Conservation (phyloP, 2,329 filamentous ascomycete genomes). For the Xylariomycetidae sp. region DNA sequence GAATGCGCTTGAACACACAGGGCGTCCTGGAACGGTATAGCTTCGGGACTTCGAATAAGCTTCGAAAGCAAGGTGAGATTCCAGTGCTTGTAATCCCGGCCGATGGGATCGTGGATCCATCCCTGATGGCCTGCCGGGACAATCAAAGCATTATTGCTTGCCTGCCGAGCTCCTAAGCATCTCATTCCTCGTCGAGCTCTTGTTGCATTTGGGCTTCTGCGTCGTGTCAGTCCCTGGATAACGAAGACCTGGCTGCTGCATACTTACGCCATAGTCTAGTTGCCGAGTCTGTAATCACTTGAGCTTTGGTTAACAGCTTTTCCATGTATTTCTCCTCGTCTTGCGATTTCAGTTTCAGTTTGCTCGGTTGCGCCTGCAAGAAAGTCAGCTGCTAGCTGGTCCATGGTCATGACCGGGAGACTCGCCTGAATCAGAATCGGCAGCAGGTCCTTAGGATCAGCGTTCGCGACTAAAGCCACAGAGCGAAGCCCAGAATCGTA, state of each 20-base stretch:
- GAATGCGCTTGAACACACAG: too few species aligned
- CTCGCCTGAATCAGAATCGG: conserved; percentile 65
- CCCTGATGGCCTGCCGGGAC: neutral
- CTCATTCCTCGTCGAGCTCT: conserved; percentile 38
- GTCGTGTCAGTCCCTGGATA: conserved; percentile 12
- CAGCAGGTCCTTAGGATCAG: conserved; percentile 60
- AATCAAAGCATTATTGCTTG: neutral
- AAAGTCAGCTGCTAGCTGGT: conserved; percentile 6
- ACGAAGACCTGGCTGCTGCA: conserved; percentile 5
- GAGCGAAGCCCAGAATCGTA: conserved; percentile 72
- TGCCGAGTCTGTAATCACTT: conserved; percentile 61
- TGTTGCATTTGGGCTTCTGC: conserved; percentile 46
- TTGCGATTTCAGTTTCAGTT: conserved; percentile 47
- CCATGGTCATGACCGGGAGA: neutral
- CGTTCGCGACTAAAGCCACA: conserved; percentile 61
- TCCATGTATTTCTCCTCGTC: conserved; percentile 56
- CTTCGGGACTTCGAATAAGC: too few species aligned
- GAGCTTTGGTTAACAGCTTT: conserved; percentile 61
- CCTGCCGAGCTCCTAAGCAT: neutral
- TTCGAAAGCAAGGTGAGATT: too few species aligned
- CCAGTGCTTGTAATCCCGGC: too few species aligned
- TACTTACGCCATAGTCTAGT: conserved; percentile 62
- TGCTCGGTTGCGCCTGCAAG: conserved; percentile 60
- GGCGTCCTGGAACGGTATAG: too few species aligned
- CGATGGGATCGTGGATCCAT: conserved; percentile 2